Percentiles rank a stretch among this genome's conserved stretches.
Evolutionary conservation across 1,284 basidiomycete genomes (phyloP).

Genomic region (Trichosporon sp.): DNA sequence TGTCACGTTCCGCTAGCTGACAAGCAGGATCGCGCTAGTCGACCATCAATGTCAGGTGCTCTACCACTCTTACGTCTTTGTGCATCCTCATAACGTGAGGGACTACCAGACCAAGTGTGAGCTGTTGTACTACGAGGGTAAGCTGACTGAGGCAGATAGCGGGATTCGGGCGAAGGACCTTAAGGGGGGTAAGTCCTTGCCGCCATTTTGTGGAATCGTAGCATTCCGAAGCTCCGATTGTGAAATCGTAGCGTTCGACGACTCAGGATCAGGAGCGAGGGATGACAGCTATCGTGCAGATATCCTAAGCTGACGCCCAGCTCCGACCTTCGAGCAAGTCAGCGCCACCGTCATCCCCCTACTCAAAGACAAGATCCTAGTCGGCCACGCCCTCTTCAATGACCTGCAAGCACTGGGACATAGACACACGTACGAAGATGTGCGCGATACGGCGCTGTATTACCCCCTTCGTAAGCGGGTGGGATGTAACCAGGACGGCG

Average conservation of each 20-base stretch:
- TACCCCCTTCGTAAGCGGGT: slow-evolving; percentile 45
- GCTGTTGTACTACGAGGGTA: slow-evolving; percentile 5
- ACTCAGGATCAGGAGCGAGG: not conserved
- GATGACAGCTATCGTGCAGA: no score
- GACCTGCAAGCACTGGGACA: slow-evolving; percentile 66
- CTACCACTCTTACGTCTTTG: slow-evolving; percentile 50
- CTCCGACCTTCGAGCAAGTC: slow-evolving; percentile 70
- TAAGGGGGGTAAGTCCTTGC: slow-evolving; percentile 41
- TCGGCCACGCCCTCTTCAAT: slow-evolving; percentile 89
- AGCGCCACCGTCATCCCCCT: slow-evolving; percentile 68
- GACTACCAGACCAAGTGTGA: slow-evolving; percentile 52
- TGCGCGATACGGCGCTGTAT: slow-evolving; percentile 53
- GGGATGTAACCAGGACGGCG: slow-evolving; percentile 31
- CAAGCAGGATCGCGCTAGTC: slow-evolving; percentile 47
- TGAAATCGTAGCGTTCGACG: not conserved
- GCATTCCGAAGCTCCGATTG: no score
- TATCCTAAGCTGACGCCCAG: slow-evolving; percentile 47
- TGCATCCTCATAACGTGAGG: slow-evolving; percentile 49
- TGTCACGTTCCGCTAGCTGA: not conserved
- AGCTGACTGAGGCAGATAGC: slow-evolving; percentile 28
- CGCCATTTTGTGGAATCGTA: no score
- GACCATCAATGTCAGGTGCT: slow-evolving; percentile 50
- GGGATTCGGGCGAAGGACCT: slow-evolving; percentile 51
- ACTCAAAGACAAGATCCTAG: slow-evolving; percentile 69
- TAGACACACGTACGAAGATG: slow-evolving; percentile 49